Evolutionary conservation across 2,329 filamentous ascomycete species (phyloP), one percentile per base, ranked within the genome.

Genomic region (Akanthomyces lecanii): DNA sequence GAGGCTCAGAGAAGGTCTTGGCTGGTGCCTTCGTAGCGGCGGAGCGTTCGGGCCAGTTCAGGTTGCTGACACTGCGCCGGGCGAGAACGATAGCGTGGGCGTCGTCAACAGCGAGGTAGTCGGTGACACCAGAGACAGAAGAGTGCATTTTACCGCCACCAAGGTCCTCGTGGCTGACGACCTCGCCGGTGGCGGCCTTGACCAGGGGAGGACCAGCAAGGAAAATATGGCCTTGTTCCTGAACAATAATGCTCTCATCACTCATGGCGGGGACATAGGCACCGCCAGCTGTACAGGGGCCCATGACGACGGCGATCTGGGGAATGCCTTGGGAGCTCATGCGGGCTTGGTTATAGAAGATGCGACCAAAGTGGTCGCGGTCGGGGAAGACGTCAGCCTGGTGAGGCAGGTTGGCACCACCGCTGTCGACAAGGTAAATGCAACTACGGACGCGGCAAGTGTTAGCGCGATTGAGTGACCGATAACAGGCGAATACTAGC

Each of bases 181-280:
- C 88, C 76, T 99, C 94, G 14, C 94, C 95, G 0, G 95, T 99
- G 12, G 94, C 94, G 10, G 95, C 95, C 78, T 97, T 97, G 66
- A 99, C 95, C 1, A 99, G 82, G 0, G 95, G 94, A 21, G 94
- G 94, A 0, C 94, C 95, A 0, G 94, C 94, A 2, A 99, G 85
- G 80, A 98, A 99, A 73, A 99, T 97, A 68, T 96, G 93, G n/a
- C 94, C 94, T 75, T 97, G 93, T 59, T 93, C 89, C 71, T 92
- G 87, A 45, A 98, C 95, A 67, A 99, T 98, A 75, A 99, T 97
- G 73, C 87, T 92, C 81, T 98, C 95, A 74, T 98, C 95, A 65
- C 90, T 94, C 94, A 99, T 98, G 70, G 91, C 92, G 12, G 94
- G 94, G 12, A 98, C 93, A 74, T 99, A 98, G 28, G 94, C 94